Percentiles rank a stretch among this genome's conserved stretches.
Conservation (phyloP, 2,329 filamentous ascomycete genomes). For the Fusarium circinatum region DNA sequence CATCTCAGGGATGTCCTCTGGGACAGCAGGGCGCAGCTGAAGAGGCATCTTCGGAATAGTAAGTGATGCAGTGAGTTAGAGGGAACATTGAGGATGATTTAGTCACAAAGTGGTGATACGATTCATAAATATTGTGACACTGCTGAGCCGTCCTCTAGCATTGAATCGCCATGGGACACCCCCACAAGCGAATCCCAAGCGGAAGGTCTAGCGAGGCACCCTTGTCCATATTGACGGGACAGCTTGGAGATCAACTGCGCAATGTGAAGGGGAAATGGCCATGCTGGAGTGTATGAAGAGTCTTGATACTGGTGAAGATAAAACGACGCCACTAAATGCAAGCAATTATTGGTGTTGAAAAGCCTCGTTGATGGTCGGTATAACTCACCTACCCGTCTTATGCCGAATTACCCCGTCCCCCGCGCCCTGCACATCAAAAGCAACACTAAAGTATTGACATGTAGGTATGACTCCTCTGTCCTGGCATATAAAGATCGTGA, state of each 20-base stretch:
- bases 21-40: constrained; percentile 52
- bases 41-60: constrained; percentile 34
- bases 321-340: background rate
- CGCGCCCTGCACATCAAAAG: constrained; percentile 32
- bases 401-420: constrained; percentile 5
- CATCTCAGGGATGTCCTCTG: constrained; percentile 54
- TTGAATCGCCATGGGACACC: background rate
- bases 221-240: background rate
- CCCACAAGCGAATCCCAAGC: constrained; percentile 19
- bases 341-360: background rate
- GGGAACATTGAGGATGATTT: background rate
- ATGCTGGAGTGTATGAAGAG: background rate
- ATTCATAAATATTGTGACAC: background rate
- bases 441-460: constrained; percentile 11
- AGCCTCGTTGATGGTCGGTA: background rate
- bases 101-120: background rate
- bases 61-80: background rate
- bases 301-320: background rate
- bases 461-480: background rate
- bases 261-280: background rate
- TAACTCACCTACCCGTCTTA: background rate
- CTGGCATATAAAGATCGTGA: constrained; percentile 5
- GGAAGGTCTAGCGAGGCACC: constrained; percentile 2
- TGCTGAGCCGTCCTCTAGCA: background rate
- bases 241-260: background rate